Base-by-base conservation (phyloP, 2,329 filamentous ascomycete species). In the Fusarium keratoplasticum region DNA sequence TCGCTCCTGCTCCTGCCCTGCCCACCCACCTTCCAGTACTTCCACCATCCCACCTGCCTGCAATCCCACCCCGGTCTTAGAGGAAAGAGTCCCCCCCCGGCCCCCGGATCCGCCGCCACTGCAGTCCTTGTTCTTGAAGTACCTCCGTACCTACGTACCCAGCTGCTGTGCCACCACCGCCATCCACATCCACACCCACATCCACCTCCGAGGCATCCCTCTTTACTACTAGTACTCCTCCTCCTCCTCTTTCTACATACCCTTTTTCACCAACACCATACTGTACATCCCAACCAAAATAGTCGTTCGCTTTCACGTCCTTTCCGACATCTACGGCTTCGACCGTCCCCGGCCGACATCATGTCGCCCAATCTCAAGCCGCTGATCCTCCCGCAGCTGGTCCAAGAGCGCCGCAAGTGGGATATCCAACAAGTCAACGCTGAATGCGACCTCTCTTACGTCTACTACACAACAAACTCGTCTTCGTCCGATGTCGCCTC, bases 401-500 rank as follows among this genome's bases (percentile, higher is more conserved):
- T 89, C 35, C 84, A 89, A 77, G 84, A 87, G 75, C 84, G 86
- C 72, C 83, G 83, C 75, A 86, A 83, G 75, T 71, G 72, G 70
- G 79, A 81, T 47, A 74, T 78, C 80, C 82, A 82, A 76, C 81
- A 79, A 74, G 80, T 78, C 10, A 78, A 70, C 62, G 76, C 78
- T 70, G 80, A 81, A 27, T 76, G 76, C 69, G 84, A 86, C 61
- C 74, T 79, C 60, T 74, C 80, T 22, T 83, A 83, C 70, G 81
- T 84, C 72, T 86, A 86, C 77, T 85, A 85, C 76, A 85, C 82
- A 59, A 82, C 86, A 64, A 88, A 88, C 78, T 90, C 88, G 6
- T 91, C 88, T 20, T 87, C 87, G 13, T 94, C 93, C 22, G 93
- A 93, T 75, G 86, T 91, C 74, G 89, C 90, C 14, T 92, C 93